Percentiles rank a stretch among this genome's conserved stretches.
phyloP scores from a whole-genome alignment of 1,284 basidiomycete genomes.

The Entoloma clypeatum region DNA sequence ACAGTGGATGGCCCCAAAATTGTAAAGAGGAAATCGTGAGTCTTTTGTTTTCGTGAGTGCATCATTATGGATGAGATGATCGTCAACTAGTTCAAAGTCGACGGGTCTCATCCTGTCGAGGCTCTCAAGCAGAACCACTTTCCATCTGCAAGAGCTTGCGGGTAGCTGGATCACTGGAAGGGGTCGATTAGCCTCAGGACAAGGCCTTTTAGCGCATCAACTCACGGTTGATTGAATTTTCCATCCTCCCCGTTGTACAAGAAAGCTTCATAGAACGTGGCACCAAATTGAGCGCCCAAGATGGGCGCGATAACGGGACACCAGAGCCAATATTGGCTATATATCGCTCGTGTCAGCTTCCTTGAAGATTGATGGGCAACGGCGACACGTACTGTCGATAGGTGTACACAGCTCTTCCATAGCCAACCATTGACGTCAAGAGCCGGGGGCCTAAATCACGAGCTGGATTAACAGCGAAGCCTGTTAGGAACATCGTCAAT shows the following conservation, averaged over 20 bases:
- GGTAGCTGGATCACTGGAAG: no score
- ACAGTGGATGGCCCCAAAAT: no score
- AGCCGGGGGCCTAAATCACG: constrained; percentile 57
- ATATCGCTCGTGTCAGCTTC: constrained; percentile 9
- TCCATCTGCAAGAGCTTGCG: no score
- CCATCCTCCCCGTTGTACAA: constrained; percentile 49
- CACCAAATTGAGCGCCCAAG: constrained; percentile 44
- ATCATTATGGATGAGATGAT: no score
- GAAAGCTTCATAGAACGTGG: constrained; percentile 50
- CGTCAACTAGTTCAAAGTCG: no score
- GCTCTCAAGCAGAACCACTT: no score
- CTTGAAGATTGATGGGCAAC: not conserved
- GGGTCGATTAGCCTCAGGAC: constrained; percentile 25
- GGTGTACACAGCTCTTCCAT: constrained; percentile 43
- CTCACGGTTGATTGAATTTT: constrained; percentile 44
- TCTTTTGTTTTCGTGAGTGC: no score
- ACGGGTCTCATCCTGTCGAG: no score
- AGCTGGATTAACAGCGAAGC: constrained; percentile 55
- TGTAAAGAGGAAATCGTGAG: no score
- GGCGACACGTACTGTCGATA: constrained; percentile 35
- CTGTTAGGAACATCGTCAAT: constrained; percentile 18
- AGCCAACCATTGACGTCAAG: constrained; percentile 50
- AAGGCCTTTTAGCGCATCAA: not conserved
- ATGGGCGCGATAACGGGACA: constrained; percentile 52
- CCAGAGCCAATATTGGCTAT: constrained; percentile 66